Base-by-base conservation (phyloP, 129 eudicot genomes). In the Escallonia herrerae region DNA sequence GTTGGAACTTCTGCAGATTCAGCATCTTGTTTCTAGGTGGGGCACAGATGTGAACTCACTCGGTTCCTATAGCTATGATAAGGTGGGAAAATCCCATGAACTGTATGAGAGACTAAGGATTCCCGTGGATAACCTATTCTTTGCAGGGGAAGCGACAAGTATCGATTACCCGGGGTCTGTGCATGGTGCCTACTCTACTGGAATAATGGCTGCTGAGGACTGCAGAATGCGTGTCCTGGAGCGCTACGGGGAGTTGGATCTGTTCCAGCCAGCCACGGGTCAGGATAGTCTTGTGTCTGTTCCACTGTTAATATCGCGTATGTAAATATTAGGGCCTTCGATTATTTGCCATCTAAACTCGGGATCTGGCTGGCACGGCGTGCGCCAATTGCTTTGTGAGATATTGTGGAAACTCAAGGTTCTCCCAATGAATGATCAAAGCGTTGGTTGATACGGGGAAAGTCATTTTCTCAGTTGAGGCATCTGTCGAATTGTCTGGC, bases 71-170 rank as follows among this genome's bases (percentile, higher is more conserved):
- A 94, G 93, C 85, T 94, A 86, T 38, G 94, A 89, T 64, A 75
- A 33, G 67, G 99, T 94, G 54, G 97, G 97, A 55, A 86, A 86
- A 75, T 76, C 99, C 72, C 99, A 94, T 72, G 97, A 94, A 48
- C 80, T 94, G 72, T 94, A 94, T 58, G 95, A 94, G 55, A 81
- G 74, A 88, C 82, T 94, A 47, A 76, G 99, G 77, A 83, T 80
- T 67, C 97, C 99, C 0, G 97, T 94, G 50, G 99, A 89, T 69
- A 94, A 94, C 79, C 60, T 94, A 67, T 94, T 94, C 72, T 94
- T 94, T 82, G 99, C 99, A 3, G 99, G 99, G 71, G 99, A 94
- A 65, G 99, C 97, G 11, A 94, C 99, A 4, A 89, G 97, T 68
- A 47, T 65, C 6, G 90, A 82, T 58, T 83, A 75, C 76, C 98